Base-by-base conservation (phyloP, 2,329 filamentous ascomycete genomes). In the Ascochyta pisi region DNA sequence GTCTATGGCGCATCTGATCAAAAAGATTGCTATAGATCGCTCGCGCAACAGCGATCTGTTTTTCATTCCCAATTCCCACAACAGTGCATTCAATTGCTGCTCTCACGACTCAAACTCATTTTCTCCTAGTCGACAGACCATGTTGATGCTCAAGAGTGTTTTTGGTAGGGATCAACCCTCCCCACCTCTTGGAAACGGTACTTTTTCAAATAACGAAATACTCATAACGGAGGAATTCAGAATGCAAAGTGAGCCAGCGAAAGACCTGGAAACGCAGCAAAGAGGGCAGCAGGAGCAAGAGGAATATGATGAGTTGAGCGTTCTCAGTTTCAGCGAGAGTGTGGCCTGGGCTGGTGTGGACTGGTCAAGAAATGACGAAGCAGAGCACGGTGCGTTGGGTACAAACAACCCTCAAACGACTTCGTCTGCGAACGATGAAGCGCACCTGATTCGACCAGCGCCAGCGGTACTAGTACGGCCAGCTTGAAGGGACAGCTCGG, bases 1-100 rank as follows among this genome's bases (percentile, higher is more conserved):
- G 59, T 66, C 62, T 0, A 65, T 68, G 64, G 65, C 65, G 78
- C 66, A 79, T 38, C 72, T 83, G 13, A 79, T 82, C 50, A 74
- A 61, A 13, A 61, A 56, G 24, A 63, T 69, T 31, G 66, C 62
- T 3, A 43, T 61, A 3, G 57, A 58, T n/a, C 48, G 31, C 15
- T 61, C 46, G 24, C 33, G 50, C 10, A 24, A 35, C 9, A 59
- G 27, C 7, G 49, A 52, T n/a, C 31, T 46, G 3, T 48, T 45
- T n/a, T 29, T 56, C 12, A 43, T 43, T n/a, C 33, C 47, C 22
- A 47, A 47, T 10, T 46, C 31, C 6, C 33, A 39, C 38, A 51
- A 47, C 15, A 45, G 35, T 9, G 24, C 37, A 6, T 42, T 43
- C 37, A 56, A 48, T 8, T 43, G 41, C 12, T 56, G 24, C 26